phyloP scores from a whole-genome alignment of 2,329 filamentous ascomycete species.

The Camptophora hylomeconis region DNA sequence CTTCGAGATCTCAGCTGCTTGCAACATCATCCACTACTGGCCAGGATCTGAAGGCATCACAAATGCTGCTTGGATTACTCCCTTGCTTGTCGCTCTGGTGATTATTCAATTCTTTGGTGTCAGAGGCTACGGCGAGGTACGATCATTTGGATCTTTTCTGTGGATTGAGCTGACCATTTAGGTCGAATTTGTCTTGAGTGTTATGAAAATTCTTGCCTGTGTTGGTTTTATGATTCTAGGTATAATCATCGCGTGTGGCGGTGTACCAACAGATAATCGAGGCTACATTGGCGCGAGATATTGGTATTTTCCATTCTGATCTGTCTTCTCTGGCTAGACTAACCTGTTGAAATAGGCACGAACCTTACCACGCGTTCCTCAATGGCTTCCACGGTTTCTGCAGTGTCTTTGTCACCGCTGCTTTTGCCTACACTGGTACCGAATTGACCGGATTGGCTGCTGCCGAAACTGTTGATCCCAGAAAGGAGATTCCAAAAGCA shows the following conservation, averaged over 20 bases:
- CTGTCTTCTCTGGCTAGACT: slow-evolving; percentile 44
- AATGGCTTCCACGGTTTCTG: slow-evolving; percentile 55
- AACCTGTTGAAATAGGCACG: slow-evolving; percentile 7
- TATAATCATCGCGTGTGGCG: slow-evolving; percentile 73
- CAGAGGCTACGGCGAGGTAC: slow-evolving; percentile 29
- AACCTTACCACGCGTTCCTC: slow-evolving; percentile 56
- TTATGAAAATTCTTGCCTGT: slow-evolving; percentile 46
- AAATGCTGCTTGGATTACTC: slow-evolving; percentile 18
- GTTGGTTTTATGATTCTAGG: slow-evolving; percentile 63
- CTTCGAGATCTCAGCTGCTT: slow-evolving; percentile 36
- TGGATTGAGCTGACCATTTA: slow-evolving; percentile 4
- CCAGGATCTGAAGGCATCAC: slow-evolving; percentile 24
- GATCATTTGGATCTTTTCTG: slow-evolving; percentile 2
- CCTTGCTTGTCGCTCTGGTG: slow-evolving; percentile 10
- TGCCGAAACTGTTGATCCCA: slow-evolving; percentile 45
- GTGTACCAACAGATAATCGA: slow-evolving; percentile 23
- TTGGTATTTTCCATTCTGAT: slow-evolving; percentile 38
- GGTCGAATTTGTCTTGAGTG: slow-evolving; percentile 45
- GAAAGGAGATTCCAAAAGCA: slow-evolving; percentile 66
- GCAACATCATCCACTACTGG: slow-evolving; percentile 49
- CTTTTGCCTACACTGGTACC: slow-evolving; percentile 50
- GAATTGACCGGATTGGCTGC: slow-evolving; percentile 49
- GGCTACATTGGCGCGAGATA: slow-evolving; percentile 15
- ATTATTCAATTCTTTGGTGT: slow-evolving; percentile 38
- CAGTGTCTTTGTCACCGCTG: slow-evolving; percentile 50